Evolutionary conservation across 164 flowering plant species (phyloP), one percentile per base, ranked within the genome.

Genomic region (Buxus sempervirens): DNA sequence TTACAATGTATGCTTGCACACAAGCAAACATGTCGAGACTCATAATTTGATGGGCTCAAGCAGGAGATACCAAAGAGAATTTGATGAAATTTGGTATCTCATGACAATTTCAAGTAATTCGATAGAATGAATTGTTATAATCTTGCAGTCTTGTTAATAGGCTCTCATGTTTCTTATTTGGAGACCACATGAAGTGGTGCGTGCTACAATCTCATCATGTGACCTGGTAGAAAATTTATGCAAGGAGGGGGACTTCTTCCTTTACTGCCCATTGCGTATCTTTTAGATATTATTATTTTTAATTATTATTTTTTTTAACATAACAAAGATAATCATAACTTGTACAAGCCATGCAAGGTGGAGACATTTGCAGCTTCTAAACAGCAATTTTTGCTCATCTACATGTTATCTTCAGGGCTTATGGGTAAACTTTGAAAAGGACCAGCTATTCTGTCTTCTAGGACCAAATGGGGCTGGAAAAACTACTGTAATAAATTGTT

Each of bases 391-490:
- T 48, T 28, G 48, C 51, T 59, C 32, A 36, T 64, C 61, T 32
- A 36, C 21, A 54, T 12, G 12, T 41, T 61, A 60, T 32, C n/a
- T 76, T 62, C 83, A 96, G 99, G 97, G 93, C 25, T 76, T 96
- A 42, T 93, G 97, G 95, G 78, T 90, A 79, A 96, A 93, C 79
- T 81, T 96, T 72, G 75, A 84, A 24, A 90, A 87, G 76, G 85
- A 91, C 83, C 98, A 93, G 77, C 72, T 96, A 51, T 93, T 96
- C 77, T 96, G 99, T 84, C 96, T 93, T 76, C 95, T 96, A 75
- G 97, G 99, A 75, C 99, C 99, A 42, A 96, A 96, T 78, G 99
- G 99, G 67, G 99, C 99, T 63, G 99, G 99, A 62, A 96, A 96
- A 80, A 91, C 98, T 51, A 93, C 98, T 22, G 70, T 80, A n/a